Evolutionary conservation across 2,329 filamentous ascomycete species (phyloP).

Genomic region (Fusarium napiforme): DNA sequence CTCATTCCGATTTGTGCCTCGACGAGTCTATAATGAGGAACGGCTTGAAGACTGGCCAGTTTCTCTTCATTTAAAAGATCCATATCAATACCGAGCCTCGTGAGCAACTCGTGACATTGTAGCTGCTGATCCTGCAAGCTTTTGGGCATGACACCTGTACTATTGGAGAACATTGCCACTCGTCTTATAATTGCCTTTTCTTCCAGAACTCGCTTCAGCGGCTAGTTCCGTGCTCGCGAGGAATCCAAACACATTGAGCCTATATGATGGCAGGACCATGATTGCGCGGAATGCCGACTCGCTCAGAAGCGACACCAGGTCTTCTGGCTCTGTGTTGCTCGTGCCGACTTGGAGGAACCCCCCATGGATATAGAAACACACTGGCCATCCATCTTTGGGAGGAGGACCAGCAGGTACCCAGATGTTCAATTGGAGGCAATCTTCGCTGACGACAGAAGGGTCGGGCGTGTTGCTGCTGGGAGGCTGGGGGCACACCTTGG

Average conservation of each 20-base stretch:
- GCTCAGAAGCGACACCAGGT: not conserved
- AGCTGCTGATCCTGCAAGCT: not conserved
- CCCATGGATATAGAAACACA: not conserved
- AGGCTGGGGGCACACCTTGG: not conserved
- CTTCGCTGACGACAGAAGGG: not conserved
- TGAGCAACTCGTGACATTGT: not conserved
- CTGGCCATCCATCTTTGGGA: not conserved
- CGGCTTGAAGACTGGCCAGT: fast-evolving
- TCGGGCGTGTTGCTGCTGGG: not conserved
- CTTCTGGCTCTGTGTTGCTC: not conserved
- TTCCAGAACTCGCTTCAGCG: not conserved
- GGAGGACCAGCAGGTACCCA: not conserved
- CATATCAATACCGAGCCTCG: fast-evolving
- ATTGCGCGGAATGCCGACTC: not conserved
- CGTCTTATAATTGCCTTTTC: not conserved
- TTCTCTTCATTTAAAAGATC: not conserved
- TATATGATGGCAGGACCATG: not conserved
- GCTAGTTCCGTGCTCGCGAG: not conserved
- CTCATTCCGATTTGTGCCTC: not conserved
- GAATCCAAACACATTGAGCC: not conserved
- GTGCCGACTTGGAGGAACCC: not conserved
- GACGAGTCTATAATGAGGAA: not conserved
- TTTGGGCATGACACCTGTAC: not conserved
- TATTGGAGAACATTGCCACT: not conserved
- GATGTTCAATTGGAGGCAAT: not conserved